phyloP scores from a whole-genome alignment of 176 grass and related monocot species.

The Bolboschoenus planiculmis region DNA sequence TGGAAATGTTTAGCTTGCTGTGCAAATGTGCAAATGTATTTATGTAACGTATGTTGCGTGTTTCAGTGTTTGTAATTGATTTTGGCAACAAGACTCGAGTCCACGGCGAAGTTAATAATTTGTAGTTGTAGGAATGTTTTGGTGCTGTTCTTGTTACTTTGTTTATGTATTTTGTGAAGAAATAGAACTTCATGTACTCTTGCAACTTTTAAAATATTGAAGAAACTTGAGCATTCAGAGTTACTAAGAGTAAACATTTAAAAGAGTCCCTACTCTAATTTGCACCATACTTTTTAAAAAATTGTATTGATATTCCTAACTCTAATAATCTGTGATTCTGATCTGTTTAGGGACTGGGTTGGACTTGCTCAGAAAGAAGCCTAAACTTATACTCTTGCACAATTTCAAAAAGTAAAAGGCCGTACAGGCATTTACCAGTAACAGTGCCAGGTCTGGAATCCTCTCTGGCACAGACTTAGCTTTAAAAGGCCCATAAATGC shows the following conservation, averaged over 20 bases:
- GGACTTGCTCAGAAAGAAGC: not conserved
- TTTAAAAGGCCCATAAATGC: not conserved
- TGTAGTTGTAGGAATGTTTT: not conserved
- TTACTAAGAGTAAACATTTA: not conserved
- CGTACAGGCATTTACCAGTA: not conserved
- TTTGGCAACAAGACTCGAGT: not conserved
- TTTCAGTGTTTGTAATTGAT: not conserved
- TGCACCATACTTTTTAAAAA: not conserved
- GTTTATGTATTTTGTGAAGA: not conserved
- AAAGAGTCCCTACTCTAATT: not conserved
- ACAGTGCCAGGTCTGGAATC: not conserved
- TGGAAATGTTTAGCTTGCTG: not conserved
- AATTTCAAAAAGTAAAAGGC: not conserved
- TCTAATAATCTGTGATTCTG: not conserved
- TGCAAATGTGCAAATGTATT: constrained; percentile 16
- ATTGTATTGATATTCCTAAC: not conserved
- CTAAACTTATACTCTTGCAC: not conserved
- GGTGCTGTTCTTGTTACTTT: not conserved
- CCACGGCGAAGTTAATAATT: not conserved
- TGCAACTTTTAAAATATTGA: not conserved
- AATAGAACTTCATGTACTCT: not conserved
- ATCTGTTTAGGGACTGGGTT: not conserved
- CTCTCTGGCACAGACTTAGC: not conserved
- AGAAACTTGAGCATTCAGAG: not conserved
- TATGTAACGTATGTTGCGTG: not conserved